These are phyloP conservation scores for Pseudogymnoascus sp. DNA, from an alignment of 2,329 filamentous ascomycete genomes.

Conservation along the genomic window DNA sequence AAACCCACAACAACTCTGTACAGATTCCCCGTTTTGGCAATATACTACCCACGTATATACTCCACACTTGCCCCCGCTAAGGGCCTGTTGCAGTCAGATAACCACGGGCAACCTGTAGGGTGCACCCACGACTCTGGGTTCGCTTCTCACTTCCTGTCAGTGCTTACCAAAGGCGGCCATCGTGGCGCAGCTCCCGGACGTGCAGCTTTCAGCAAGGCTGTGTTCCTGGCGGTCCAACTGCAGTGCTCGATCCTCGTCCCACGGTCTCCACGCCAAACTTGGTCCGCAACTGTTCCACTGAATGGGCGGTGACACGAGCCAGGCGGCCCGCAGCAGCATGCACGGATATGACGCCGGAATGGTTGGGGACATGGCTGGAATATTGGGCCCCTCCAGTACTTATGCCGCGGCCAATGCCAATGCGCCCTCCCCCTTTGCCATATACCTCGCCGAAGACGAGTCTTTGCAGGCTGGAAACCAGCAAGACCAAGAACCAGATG, in stretches of 20 bases:
- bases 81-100: not conserved
- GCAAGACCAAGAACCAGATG: not conserved
- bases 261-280: constrained; percentile 1
- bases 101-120: not conserved
- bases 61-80: not conserved
- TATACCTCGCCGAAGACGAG: constrained; percentile 4
- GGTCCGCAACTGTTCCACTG: not conserved
- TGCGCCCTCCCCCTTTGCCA: not conserved
- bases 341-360: not conserved
- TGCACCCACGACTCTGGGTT: not conserved
- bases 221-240: not conserved
- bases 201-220: constrained; percentile 3
- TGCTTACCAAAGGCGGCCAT: not conserved
- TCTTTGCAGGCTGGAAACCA: not conserved
- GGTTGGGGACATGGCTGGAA: not conserved
- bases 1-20: constrained; percentile 1
- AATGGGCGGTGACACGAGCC: constrained; percentile 2
- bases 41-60: constrained; percentile 1
- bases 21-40: constrained; percentile 1
- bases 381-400: not conserved
- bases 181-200: not conserved
- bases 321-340: constrained; percentile 3
- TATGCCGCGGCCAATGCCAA: not conserved
- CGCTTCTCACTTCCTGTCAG: constrained; percentile 5
- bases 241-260: not conserved